Evolutionary conservation across 2,329 filamentous ascomycete species (phyloP).

Genomic region (Alternaria dauci): DNA sequence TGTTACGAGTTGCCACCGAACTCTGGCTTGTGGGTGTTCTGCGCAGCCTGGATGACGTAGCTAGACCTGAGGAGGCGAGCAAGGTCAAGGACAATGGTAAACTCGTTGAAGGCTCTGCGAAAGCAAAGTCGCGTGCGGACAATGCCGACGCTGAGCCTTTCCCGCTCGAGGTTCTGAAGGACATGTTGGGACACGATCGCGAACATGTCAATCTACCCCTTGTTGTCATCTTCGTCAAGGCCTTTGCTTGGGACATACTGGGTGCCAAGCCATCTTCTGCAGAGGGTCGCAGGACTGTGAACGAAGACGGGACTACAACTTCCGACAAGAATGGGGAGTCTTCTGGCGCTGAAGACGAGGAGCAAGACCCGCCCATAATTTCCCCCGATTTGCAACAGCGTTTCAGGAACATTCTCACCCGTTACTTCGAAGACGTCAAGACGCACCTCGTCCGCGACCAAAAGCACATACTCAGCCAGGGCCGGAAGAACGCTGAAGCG

Average conservation of each 20-base stretch:
- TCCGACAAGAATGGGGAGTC: constrained; percentile 62
- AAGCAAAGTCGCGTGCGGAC: constrained; percentile 67
- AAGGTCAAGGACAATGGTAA: constrained; percentile 66
- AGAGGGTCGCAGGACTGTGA: constrained; percentile 83
- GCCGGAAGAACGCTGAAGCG: constrained; percentile 93
- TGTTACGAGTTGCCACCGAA: constrained; percentile 91
- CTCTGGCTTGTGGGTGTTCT: constrained; percentile 93
- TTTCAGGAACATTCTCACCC: constrained; percentile 83
- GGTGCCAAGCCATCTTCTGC: constrained; percentile 76
- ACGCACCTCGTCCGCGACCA: constrained; percentile 89
- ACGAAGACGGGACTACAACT: constrained; percentile 77
- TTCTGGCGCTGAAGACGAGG: constrained; percentile 61
- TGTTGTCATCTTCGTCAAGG: constrained; percentile 94
- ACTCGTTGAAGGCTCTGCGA: constrained; percentile 64
- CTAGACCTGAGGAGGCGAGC: constrained; percentile 70
- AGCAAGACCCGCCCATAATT: constrained; percentile 76
- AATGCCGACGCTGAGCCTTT: constrained; percentile 85
- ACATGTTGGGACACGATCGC: constrained; percentile 89
- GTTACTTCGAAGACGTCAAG: constrained; percentile 94
- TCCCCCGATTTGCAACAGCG: constrained; percentile 80
- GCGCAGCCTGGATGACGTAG: constrained; percentile 77
- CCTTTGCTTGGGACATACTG: constrained; percentile 94
- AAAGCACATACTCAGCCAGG: constrained; percentile 84
- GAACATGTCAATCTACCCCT: constrained; percentile 91
- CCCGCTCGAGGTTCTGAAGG: constrained; percentile 96